Base-by-base conservation (phyloP, 176 grass and related monocot genomes). In the Rhynchospora pubera region DNA sequence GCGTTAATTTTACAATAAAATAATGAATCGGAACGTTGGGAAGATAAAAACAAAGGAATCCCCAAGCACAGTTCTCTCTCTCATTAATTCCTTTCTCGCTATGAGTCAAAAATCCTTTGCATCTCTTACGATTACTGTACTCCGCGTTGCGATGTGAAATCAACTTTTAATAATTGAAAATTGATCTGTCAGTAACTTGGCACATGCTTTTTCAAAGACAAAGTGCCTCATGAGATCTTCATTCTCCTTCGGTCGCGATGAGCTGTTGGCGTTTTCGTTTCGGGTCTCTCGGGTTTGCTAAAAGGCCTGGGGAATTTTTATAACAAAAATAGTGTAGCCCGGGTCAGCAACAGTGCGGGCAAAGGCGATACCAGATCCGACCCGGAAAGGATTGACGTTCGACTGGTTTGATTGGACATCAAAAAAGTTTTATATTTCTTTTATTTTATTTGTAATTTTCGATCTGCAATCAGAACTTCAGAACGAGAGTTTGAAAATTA, bases 241-340 rank as follows among this genome's bases (percentile, higher is more conserved):
- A 13, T 5, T 79, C 58, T 65, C 72, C 79, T 78, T 78, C 15
- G 14, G 50, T 72, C 42, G 2, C 13, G 64, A 64, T 85, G 83
- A 85, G 83, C 70, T 85, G 83, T 63, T 55, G 32, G 16, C 22
- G 39, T 65, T 85, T 78, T 55, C 23, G 13, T 85, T 78, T 55
- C 23, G 13, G 62, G 57, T 73, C 53, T 63, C 72, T 85, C 57
- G 83, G 69, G 61, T 4, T 74, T 84, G 72, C 58, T 19, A 64
- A 81, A 81, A 64, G 22, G 43, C 79, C 16, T 14, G 19, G 46
- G 23, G 4, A 14, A 62, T 21, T 55, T 43, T 60, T 79, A 51
- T 81, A 64, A n/a, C n/a, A 48, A n/a, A 64, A 1, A 14, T 65
- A 19, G 52, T n/a, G 45, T 21, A 24, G 11, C 3, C 44, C 69